phyloP scores from a whole-genome alignment of 176 grass and related monocot species.

The Aegilops bicornis region DNA sequence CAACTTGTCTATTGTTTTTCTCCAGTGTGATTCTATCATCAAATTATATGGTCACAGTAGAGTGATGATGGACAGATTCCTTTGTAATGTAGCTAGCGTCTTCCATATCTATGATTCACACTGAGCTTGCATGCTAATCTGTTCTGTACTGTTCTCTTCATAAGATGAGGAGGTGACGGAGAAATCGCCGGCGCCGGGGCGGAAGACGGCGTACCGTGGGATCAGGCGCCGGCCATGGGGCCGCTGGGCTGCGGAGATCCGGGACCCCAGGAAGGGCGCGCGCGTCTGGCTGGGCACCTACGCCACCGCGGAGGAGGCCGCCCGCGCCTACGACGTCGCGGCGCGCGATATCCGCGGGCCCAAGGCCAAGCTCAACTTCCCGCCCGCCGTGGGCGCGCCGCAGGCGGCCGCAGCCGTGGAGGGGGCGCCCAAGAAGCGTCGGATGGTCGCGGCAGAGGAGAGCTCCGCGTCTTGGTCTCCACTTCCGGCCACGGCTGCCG shows the following conservation, averaged over 20 bases:
- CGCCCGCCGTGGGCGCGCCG: constrained; percentile 3
- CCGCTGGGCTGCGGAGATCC: constrained; percentile 93
- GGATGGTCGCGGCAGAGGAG: background rate
- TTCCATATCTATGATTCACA: background rate
- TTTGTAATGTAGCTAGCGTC: background rate
- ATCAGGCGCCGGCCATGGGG: constrained; percentile 79
- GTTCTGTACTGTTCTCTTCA: background rate
- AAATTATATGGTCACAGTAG: background rate
- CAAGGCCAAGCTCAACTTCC: constrained; percentile 84
- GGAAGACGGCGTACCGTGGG: constrained; percentile 68
- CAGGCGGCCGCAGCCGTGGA: background rate
- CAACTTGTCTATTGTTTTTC: background rate
- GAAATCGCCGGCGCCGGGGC: constrained; percentile 32
- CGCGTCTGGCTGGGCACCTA: constrained; percentile 92
- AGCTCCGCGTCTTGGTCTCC: constrained; percentile 25
- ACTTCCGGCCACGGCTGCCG: background rate
- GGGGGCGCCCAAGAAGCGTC: background rate
- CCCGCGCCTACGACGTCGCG: constrained; percentile 68
- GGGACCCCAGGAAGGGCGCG: constrained; percentile 74
- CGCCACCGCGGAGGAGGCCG: constrained; percentile 72
- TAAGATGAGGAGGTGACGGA: background rate
- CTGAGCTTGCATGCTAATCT: too few species aligned
- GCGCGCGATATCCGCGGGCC: constrained; percentile 66
- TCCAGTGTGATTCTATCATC: background rate
- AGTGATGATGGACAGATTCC: background rate